A percentile compares a stretch with the other conserved stretches of the same genome.
Conservation (phyloP, 1,284 basidiomycete species). For the Amylostereum areolatum region DNA sequence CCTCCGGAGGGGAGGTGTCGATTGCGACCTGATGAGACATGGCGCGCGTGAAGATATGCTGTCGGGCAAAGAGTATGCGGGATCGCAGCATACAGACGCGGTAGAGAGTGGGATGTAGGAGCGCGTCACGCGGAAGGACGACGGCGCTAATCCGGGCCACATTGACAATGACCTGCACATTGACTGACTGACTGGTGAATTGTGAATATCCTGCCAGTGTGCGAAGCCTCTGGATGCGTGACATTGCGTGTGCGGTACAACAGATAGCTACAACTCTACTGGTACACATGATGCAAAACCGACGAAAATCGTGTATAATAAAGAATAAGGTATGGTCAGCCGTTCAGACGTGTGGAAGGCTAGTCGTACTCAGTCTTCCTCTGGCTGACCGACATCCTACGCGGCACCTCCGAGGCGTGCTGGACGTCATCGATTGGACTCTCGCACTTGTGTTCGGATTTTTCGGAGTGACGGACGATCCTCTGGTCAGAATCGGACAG, state of each 20-base stretch:
- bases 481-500: conserved; percentile 33
- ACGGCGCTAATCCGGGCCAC: too few species aligned
- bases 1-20: conserved; percentile 52
- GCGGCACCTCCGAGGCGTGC: neutral
- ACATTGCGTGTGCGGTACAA: too few species aligned
- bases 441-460: conserved; percentile 42
- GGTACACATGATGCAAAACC: too few species aligned
- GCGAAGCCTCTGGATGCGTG: too few species aligned
- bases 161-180: too few species aligned
- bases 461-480: conserved; percentile 34
- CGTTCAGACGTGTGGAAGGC: neutral
- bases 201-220: too few species aligned
- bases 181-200: too few species aligned
- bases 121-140: too few species aligned
- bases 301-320: too few species aligned
- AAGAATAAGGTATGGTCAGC: too few species aligned
- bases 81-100: neutral
- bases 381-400: neutral
- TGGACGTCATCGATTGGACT: conserved; percentile 31
- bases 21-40: conserved; percentile 25
- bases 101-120: too few species aligned
- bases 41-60: neutral
- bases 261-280: too few species aligned
- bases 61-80: neutral
- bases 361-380: neutral